Percentiles rank a stretch among this genome's conserved stretches.
These are phyloP conservation scores for Solanum gracilifrons DNA, from an alignment of 257 asterid genomes.

Conservation along the genomic window DNA sequence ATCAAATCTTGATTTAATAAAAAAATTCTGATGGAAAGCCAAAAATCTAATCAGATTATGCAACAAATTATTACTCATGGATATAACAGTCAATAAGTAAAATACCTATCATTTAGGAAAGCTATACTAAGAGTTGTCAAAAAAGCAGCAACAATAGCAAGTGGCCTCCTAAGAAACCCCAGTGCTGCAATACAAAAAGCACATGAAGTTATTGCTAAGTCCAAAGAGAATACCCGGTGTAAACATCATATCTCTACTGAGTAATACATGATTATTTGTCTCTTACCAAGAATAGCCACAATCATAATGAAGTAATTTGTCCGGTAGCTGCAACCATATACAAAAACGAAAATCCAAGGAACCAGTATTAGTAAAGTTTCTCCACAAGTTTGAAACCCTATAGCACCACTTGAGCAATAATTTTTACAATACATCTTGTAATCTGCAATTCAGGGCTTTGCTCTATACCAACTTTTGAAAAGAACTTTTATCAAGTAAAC, in stretches of 20 bases:
- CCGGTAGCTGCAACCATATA: slow-evolving; percentile 64
- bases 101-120: slow-evolving; percentile 84
- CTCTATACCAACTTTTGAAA: background rate
- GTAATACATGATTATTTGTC: background rate
- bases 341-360: background rate
- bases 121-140: slow-evolving; percentile 81
- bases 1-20: background rate
- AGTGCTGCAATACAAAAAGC: slow-evolving; percentile 43
- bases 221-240: background rate
- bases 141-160: slow-evolving; percentile 77
- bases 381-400: background rate
- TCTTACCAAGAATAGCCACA: slow-evolving; percentile 71
- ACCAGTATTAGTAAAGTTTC: background rate
- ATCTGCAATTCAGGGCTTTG: background rate
- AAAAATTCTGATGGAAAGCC: background rate
- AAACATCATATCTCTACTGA: background rate
- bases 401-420: background rate
- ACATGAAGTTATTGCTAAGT: background rate
- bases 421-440: background rate
- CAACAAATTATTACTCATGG: background rate
- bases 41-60: background rate
- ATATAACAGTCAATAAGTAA: background rate
- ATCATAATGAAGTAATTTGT: slow-evolving; percentile 86
- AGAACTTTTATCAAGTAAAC: background rate
- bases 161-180: slow-evolving; percentile 74